Base-by-base conservation (phyloP, 208 protist genomes). In the Trypanosoma scelopori region DNA sequence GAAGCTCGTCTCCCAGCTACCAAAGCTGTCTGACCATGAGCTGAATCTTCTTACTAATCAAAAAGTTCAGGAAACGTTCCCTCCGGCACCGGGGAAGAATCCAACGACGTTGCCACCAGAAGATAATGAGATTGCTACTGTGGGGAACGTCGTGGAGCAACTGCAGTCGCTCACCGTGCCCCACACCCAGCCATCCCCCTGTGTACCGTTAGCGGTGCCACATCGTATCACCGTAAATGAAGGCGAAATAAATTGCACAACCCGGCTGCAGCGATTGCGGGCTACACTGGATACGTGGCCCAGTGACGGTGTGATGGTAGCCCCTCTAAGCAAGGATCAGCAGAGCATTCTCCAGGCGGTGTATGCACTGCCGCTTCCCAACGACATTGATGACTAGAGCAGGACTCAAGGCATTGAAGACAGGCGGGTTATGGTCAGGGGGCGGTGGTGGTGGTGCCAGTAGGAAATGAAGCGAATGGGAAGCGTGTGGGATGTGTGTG, bases 261-360 rank as follows among this genome's bases (percentile, higher is more conserved):
- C 80, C 41, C 84, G 87, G 0, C 56, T 91, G 45, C 55, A 74
- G 43, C 74, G 61, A 23, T 46, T 93, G 15, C 75, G 77, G 39
- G 55, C 47, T 12, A 69, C 80, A 57, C 49, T 93, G 52, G 70
- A 88, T 46, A 74, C 64, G 57, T 93, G 84, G 83, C 82, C 84
- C 3, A 60, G 47, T 20, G 81, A 50, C 20, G 74, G 74, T n/a
- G 81, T 87, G 5, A 65, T 72, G 30, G 79, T 75, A 15, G 68
- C 69, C 1, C 46, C 56, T 23, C 49, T 93, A 45, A 69, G 62
- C 0, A 72, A 48, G 2, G 79, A 79, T 4, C 27, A 75, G 42
- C 79, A 85, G 49, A 48, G 53, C 23, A 57, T 86, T 12, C 22
- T 93, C n/a, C 72, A 87, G 23, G 48, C 62, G 9, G 48, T 89